Evolutionary conservation across 257 asterid species (phyloP).

Genomic region (Leptodermis oblonga): DNA sequence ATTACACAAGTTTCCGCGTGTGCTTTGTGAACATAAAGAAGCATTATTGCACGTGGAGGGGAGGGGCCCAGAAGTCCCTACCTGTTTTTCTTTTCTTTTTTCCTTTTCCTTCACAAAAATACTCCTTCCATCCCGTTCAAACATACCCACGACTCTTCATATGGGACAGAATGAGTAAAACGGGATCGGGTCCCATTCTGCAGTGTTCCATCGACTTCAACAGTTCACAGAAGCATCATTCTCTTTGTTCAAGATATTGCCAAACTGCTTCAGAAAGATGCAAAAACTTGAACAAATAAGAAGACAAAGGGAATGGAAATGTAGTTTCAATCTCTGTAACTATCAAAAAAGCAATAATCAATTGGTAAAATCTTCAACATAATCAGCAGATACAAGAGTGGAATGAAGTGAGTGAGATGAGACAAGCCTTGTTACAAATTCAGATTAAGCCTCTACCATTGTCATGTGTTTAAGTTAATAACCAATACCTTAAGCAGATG

Average conservation of each 20-base stretch:
- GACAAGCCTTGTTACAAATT: not conserved
- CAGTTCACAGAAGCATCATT: not conserved
- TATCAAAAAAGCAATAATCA: not conserved
- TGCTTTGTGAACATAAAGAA: conserved; percentile 20
- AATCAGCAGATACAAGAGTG: conserved; percentile 1
- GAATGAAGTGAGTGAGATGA: not conserved
- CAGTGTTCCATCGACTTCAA: not conserved
- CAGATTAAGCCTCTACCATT: conserved; percentile 6
- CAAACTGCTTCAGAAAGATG: not conserved
- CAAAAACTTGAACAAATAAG: too few species aligned
- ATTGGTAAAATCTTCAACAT: not conserved
- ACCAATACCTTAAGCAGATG: not conserved
- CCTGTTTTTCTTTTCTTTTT: conserved; percentile 18
- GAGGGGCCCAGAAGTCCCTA: conserved; percentile 41
- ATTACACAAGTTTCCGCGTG: conserved; percentile 15
- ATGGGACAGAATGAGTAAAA: too few species aligned
- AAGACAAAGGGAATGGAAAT: too few species aligned
- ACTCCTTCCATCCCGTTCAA: not conserved
- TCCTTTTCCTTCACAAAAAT: not conserved
- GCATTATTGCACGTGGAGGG: conserved; percentile 65
- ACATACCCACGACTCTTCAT: too few species aligned
- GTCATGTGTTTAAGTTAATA: not conserved
- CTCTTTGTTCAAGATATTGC: not conserved
- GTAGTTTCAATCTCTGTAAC: not conserved
- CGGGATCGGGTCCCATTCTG: not conserved